A percentile compares a stretch with the other conserved stretches of the same genome.
phyloP scores from a whole-genome alignment of 139 green algal genomes.

The Micromonas pusilla region DNA sequence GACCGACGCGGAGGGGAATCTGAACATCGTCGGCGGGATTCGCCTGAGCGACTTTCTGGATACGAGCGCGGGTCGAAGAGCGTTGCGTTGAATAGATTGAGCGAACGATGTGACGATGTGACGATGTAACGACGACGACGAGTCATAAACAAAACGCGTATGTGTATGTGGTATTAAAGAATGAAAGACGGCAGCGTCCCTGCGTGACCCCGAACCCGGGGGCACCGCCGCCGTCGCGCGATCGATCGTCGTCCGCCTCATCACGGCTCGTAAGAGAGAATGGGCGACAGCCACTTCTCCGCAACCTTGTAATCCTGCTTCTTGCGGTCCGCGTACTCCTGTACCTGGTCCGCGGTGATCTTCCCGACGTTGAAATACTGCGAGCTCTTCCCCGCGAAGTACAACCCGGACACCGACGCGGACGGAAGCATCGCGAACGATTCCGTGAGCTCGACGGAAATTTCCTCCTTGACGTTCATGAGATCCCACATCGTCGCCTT shows the following conservation, averaged over 20 bases:
- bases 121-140: too few relatives aligned
- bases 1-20: neutral
- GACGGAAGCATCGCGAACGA: conserved; percentile 92
- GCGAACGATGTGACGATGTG: neutral
- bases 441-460: conserved; percentile 85
- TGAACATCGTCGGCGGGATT: neutral
- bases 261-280: conserved; percentile 79
- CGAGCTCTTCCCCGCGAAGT: conserved; percentile 73
- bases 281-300: conserved; percentile 80
- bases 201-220: too few relatives aligned
- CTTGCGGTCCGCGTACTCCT: conserved; percentile 86
- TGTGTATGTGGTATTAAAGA: too few relatives aligned
- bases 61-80: neutral
- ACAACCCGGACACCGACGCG: conserved; percentile 86
- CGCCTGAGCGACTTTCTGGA: neutral
- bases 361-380: conserved; percentile 98
- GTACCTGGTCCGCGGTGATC: conserved; percentile 86
- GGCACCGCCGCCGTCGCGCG: too few relatives aligned
- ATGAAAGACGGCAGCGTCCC: too few relatives aligned
- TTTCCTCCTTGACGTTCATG: conserved; percentile 70
- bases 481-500: conserved; percentile 95
- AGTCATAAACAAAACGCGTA: too few relatives aligned
- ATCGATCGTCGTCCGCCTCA: too few relatives aligned
- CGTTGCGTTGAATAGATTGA: neutral
- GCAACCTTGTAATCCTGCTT: conserved; percentile 67